Base-by-base conservation (phyloP, 306 rosid genomes). In the Cucurbita maxima region DNA sequence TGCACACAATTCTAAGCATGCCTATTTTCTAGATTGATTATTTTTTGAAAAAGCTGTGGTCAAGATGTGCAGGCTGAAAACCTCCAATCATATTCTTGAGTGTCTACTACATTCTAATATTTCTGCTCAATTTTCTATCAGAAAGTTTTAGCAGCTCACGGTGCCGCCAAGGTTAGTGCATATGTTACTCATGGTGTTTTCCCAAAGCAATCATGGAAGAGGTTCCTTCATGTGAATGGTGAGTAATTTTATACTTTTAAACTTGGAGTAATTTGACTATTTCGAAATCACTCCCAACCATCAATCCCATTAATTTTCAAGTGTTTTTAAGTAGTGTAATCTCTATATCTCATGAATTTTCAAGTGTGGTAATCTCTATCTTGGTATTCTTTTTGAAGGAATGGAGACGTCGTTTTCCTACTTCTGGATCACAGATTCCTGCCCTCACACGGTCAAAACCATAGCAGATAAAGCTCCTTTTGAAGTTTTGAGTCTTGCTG, bases 361-460 rank as follows among this genome's bases (percentile, higher is more conserved):
- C 40, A 71, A 10, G 57, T 63, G 58, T 59, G 56, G 54, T 69
- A 58, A 38, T 80, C 56, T 19, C 71, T 51, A 16, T 54, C 74
- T 79, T 55, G 41, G 45, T 40, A 51, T 71, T 78, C 34, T 58
- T 72, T 83, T 80, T 84, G 85, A 79, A 53, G 77, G 72, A 47
- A 20, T 18, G 51, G 82, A 87, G 79, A 85, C 80, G 57, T 87
- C 89, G 10, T 94, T 91, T 80, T 69, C 97, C 58, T 74, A 88
- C 87, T 94, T 94, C 76, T 94, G 99, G 97, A 94, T 89, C 81
- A 94, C 97, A 37, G 99, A 94, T 85, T 94, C 97, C 73, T 94
- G 97, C 84, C 91, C 97, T 0, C 83, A 81, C 3, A 94, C 97
- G 34, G 96, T 89, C 84, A 83, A 88, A 82, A 92, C 88, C 38